These are phyloP conservation scores for Nitzschia sp. DNA, from an alignment of 108 stramenopile species.

Conservation along the genomic window DNA sequence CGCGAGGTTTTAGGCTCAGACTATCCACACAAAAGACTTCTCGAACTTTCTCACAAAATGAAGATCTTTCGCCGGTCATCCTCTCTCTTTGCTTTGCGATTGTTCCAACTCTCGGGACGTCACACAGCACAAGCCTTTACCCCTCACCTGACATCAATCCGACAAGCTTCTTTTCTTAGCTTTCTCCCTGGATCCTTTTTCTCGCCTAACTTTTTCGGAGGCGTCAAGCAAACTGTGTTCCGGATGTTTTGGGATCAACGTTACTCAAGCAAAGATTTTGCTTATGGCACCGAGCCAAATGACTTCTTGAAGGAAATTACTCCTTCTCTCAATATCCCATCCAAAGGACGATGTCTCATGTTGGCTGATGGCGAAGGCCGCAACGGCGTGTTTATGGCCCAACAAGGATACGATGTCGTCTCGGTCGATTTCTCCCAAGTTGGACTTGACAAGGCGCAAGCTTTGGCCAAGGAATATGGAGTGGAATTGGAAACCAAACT, in stretches of 20 bases:
- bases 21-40: no score
- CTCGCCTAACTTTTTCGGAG: no score
- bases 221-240: no score
- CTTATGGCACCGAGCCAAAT: slow-evolving; percentile 55
- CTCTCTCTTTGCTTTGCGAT: no score
- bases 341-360: slow-evolving; percentile 27
- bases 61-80: no score
- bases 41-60: no score
- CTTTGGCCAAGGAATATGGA: slow-evolving; percentile 30
- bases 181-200: no score
- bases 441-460: slow-evolving; percentile 47
- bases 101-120: no score
- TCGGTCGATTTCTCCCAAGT: slow-evolving; percentile 43
- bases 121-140: no score
- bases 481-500: slow-evolving; percentile 32
- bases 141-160: no score
- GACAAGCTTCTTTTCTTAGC: no score
- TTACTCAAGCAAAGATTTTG: slow-evolving; percentile 33
- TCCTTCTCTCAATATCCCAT: slow-evolving; percentile 17
- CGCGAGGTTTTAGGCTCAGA: no score
- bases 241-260: slow-evolving; percentile 41
- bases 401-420: slow-evolving; percentile 40
- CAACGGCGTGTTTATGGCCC: slow-evolving; percentile 47
- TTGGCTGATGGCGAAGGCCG: slow-evolving; percentile 61
- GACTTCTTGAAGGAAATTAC: slow-evolving; percentile 37